Evolutionary conservation across 2,329 filamentous ascomycete species (phyloP).

Genomic region (Cladophialophora immunda): DNA sequence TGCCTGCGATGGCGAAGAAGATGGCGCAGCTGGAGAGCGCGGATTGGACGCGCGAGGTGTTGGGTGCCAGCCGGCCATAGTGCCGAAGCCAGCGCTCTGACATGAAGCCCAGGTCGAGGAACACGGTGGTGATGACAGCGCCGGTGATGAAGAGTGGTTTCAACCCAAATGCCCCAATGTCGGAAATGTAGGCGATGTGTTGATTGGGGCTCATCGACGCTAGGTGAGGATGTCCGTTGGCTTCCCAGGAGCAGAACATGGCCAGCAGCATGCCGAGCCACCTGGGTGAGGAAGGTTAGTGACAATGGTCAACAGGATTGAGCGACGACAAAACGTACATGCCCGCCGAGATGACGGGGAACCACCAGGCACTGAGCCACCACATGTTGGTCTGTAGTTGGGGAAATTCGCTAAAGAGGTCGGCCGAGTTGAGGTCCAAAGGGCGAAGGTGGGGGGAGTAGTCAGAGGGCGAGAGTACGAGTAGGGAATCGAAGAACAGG

Average conservation of each 20-base stretch:
- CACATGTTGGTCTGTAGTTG: conserved; percentile 35
- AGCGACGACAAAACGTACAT: conserved; percentile 41
- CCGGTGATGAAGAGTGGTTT: conserved; percentile 72
- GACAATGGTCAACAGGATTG: neutral
- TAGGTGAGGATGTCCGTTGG: conserved; percentile 62
- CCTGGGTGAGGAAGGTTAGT: conserved; percentile 28
- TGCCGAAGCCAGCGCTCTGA: conserved; percentile 88
- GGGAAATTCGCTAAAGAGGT: neutral
- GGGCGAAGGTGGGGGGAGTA: neutral
- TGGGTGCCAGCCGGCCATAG: conserved; percentile 77
- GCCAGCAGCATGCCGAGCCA: conserved; percentile 68
- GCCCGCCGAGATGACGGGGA: conserved; percentile 67
- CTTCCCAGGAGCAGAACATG: conserved; percentile 67
- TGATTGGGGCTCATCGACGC: conserved; percentile 61
- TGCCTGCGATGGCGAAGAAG: conserved; percentile 71
- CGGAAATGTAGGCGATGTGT: conserved; percentile 64
- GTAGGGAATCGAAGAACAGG: neutral
- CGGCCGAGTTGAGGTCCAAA: conserved; percentile 8
- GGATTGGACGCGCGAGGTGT: conserved; percentile 59
- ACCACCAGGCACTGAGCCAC: conserved; percentile 47
- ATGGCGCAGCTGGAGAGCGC: conserved; percentile 53
- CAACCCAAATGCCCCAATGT: conserved; percentile 65
- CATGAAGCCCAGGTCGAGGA: conserved; percentile 81
- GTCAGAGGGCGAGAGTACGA: neutral
- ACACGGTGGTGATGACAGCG: conserved; percentile 71